Evolutionary conservation across 306 rosid genomes (phyloP).

Genomic region (Mucuna pruriens): DNA sequence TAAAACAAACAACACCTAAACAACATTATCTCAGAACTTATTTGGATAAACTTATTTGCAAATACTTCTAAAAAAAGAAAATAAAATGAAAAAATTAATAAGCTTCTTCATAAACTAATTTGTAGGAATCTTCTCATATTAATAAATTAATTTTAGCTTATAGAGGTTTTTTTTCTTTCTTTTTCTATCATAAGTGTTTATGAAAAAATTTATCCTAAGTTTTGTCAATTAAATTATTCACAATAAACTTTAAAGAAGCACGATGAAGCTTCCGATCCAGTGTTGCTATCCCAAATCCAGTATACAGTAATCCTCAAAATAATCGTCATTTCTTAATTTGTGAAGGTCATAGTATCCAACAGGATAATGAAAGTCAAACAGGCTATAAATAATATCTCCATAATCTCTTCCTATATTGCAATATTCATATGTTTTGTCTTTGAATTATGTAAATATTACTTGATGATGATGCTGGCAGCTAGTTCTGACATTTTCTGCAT

Average conservation of each 20-base stretch:
- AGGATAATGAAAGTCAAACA: not conserved
- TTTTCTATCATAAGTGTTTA: too few species aligned
- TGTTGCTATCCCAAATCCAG: not conserved
- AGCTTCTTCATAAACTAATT: too few species aligned
- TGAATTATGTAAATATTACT: not conserved
- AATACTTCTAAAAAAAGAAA: too few species aligned
- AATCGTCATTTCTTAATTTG: conserved; percentile 13
- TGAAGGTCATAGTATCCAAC: not conserved
- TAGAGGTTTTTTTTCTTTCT: too few species aligned
- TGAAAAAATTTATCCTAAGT: too few species aligned
- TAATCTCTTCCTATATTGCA: not conserved
- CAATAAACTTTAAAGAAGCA: not conserved
- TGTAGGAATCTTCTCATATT: too few species aligned
- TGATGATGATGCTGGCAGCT: conserved; percentile 10
- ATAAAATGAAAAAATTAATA: too few species aligned
- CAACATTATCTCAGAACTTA: too few species aligned
- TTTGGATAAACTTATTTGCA: too few species aligned
- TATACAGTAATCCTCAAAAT: not conserved
- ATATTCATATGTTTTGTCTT: not conserved
- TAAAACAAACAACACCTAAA: too few species aligned
- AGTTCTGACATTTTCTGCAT: not conserved
- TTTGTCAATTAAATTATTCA: not conserved
- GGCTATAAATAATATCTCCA: not conserved
- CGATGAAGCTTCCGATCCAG: conserved; percentile 8
- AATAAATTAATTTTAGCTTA: too few species aligned